Evolutionary conservation across 106 monocot genomes (phyloP), one percentile per base, ranked within the genome.

Genomic region (Narthecium ossifragum): DNA sequence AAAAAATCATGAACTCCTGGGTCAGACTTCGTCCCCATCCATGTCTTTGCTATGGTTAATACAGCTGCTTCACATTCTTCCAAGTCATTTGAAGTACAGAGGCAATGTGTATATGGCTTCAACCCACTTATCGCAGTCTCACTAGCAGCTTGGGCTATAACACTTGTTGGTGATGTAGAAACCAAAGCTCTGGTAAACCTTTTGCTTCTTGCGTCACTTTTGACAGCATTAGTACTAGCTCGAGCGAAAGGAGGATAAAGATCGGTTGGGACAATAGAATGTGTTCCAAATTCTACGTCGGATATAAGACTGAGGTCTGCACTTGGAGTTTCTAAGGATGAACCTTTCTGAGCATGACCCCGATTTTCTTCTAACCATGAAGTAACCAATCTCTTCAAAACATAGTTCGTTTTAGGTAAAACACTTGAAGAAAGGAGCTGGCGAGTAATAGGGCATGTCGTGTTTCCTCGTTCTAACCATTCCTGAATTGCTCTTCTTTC

Each of bases 401-500:
- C 70, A 40, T 80, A 80, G 54, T 80, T 80, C 18, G 75, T 80
- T 58, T 75, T 75, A 11, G 74, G 80, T 53, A 80, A 57, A 31
- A 64, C 9, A 34, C 56, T 62, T 1, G 75, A 62, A 46, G 75
- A 80, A 51, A 80, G 75, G 53, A 61, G 60, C 66, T 75, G 80
- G 13, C 80, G 69, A 43, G 80, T 80, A 23, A 71, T 80, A 6
- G 80, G 80, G 27, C 80, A 80, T 56, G 75, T 70, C 50, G 65
- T 67, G 55, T 80, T 80, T 62, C 80, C 80, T 67, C 75, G 59
- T 61, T 75, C 67, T 27, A 80, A 26, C 80, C 80, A 80, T 58
- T 80, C 80, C 57, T 80, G 70, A 33, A 80, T 80, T 46, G 80
- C 80, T 64, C 51, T 74, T 53, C 80, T 70, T 62, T 80, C 80